These are phyloP conservation scores for Carallia pectinifolia DNA, from an alignment of 345 rosid genomes.

Conservation along the genomic window DNA sequence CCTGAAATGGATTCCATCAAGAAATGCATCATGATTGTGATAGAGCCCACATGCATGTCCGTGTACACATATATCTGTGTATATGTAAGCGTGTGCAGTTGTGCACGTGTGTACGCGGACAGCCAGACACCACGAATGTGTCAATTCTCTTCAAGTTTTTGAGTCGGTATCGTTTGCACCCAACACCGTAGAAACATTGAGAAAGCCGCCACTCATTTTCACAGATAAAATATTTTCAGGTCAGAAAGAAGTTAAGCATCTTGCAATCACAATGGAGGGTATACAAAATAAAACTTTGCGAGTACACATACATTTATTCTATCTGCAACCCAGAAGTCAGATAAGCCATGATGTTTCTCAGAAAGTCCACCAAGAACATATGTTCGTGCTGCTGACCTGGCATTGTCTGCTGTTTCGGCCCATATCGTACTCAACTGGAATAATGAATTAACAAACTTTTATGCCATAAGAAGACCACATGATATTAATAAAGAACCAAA, in stretches of 20 bases:
- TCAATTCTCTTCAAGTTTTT: background rate
- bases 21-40: background rate
- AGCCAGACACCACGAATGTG: background rate
- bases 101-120: too few species aligned
- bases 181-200: too few species aligned
- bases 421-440: conserved; percentile 92
- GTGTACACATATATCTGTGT: background rate
- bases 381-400: conserved; percentile 82
- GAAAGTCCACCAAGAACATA: conserved; percentile 89
- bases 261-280: background rate
- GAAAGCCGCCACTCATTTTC: background rate
- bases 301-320: conserved; percentile 63
- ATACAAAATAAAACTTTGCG: background rate
- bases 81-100: background rate
- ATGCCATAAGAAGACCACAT: conserved; percentile 4
- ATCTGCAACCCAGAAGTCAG: conserved; percentile 76
- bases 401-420: conserved; percentile 94
- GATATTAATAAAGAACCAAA: background rate
- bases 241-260: background rate
- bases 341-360: conserved; percentile 73
- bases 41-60: background rate
- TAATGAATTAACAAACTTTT: conserved; percentile 13
- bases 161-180: background rate
- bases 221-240: background rate
- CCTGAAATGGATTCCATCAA: conserved; percentile 41